phyloP scores from a whole-genome alignment of 257 asterid species.

The Solanum ossicruentum region DNA sequence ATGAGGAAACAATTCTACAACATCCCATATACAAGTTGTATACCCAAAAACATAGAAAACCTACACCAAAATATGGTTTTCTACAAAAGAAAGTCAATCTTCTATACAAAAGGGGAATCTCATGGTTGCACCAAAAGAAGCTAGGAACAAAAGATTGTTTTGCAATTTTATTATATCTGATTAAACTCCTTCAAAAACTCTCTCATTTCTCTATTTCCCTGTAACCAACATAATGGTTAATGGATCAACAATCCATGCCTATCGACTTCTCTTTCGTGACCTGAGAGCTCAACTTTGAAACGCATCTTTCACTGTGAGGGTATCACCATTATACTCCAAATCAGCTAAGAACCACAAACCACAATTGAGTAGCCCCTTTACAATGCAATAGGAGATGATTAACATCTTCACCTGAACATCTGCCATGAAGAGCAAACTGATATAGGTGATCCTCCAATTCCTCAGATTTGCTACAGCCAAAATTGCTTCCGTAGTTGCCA shows the following conservation, averaged over 20 bases:
- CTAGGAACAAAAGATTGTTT: not conserved
- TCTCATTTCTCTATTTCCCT: not conserved
- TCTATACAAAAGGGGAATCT: not conserved
- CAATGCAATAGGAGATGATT: not conserved
- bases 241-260: not conserved
- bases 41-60: not conserved
- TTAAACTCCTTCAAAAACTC: not conserved
- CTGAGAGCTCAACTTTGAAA: not conserved
- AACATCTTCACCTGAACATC: not conserved
- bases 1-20: not conserved
- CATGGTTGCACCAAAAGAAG: not conserved
- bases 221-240: not conserved
- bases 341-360: not conserved
- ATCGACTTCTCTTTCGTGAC: not conserved
- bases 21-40: not conserved
- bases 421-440: not conserved
- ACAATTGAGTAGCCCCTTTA: not conserved
- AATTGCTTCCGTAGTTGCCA: not conserved
- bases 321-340: not conserved
- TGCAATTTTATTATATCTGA: not conserved
- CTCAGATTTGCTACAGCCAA: not conserved
- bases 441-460: not conserved
- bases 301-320: not conserved
- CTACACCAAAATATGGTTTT: not conserved
- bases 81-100: not conserved